Base-by-base conservation (phyloP, 1,284 basidiomycete species). In the Sporisorium sorghi region DNA sequence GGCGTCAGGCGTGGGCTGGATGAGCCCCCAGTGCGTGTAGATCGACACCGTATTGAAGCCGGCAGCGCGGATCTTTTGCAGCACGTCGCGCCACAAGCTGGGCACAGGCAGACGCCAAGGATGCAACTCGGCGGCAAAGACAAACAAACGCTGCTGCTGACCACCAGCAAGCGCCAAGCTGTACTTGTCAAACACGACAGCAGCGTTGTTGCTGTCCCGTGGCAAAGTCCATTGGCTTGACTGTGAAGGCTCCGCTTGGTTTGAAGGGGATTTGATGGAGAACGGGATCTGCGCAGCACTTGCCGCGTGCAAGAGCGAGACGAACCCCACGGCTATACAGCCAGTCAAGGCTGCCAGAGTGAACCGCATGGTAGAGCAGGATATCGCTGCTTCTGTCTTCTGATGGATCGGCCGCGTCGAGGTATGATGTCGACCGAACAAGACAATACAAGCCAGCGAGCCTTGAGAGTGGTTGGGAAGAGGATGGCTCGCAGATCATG, bases 31-130 rank as follows among this genome's bases (percentile, higher is more conserved):
- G 76, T 90, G 55, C n/a, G 70, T 73, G 58, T 74, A 77, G 48
- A 70, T 78, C 14, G 60, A 76, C 19, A 77, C 63, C 10, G 66
- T 72, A 76, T 93, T 93, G 68, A 93, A 86, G n/a, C 92, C 92
- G 0, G 91, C 90, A 1, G 91, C 92, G 75, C 91, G 91, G 74
- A 90, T 86, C 83, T 92, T 93, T 76, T 93, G 89, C 47, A 93
- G 88, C 56, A 93, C 90, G 78, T 94, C 92, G 15, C 89, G 87
- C 92, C 92, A 94, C 58, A 93, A 84, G 5, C 88, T 88, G 0
- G 91, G 91, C 0, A 92, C 90, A 2, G 92, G 92, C 2, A 93
- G 86, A 21, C 92, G 88, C 86, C 91, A 94, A 0, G 92, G 89
- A 78, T 93, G 92, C 81, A 93, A 92, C 83, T 93, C 92, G 47